A percentile compares a stretch with the other conserved stretches of the same genome.
These are phyloP conservation scores for Apiospora aurea DNA, from an alignment of 2,329 filamentous ascomycete species.

Conservation along the genomic window DNA sequence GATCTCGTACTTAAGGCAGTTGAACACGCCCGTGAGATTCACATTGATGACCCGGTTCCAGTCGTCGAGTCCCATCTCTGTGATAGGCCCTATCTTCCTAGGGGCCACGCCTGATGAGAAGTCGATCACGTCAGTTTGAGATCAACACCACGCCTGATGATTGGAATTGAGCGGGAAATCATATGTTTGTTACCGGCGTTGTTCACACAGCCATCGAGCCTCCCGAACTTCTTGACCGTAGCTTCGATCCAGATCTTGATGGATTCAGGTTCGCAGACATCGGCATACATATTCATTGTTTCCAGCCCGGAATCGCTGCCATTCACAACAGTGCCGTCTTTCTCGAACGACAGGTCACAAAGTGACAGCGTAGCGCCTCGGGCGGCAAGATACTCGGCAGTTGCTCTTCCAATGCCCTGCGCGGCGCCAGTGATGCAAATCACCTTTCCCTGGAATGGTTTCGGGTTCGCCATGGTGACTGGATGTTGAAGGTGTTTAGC, in stretches of 20 bases:
- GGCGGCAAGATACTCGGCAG: neutral
- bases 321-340: neutral
- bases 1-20: conserved; percentile 58
- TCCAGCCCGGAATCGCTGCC: neutral
- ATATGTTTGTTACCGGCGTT: conserved; percentile 40
- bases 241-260: conserved; percentile 45
- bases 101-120: conserved; percentile 30
- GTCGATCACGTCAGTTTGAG: neutral
- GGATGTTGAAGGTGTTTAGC: neutral
- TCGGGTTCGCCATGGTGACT: neutral
- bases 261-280: conserved; percentile 42
- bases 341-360: neutral
- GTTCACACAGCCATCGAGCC: conserved; percentile 46
- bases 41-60: conserved; percentile 52
- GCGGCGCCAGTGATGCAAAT: conserved; percentile 13
- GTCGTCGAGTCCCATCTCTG: conserved; percentile 43
- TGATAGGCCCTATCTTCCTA: conserved; percentile 27
- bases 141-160: neutral
- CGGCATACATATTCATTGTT: conserved; percentile 30
- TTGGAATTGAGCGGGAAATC: neutral
- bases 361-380: neutral
- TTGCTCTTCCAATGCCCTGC: neutral
- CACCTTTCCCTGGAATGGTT: conserved; percentile 8
- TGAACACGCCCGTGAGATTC: conserved; percentile 56
- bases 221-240: conserved; percentile 43